phyloP scores from a whole-genome alignment of 2,329 filamentous ascomycete genomes.

The Pseudogymnoascus sp. region DNA sequence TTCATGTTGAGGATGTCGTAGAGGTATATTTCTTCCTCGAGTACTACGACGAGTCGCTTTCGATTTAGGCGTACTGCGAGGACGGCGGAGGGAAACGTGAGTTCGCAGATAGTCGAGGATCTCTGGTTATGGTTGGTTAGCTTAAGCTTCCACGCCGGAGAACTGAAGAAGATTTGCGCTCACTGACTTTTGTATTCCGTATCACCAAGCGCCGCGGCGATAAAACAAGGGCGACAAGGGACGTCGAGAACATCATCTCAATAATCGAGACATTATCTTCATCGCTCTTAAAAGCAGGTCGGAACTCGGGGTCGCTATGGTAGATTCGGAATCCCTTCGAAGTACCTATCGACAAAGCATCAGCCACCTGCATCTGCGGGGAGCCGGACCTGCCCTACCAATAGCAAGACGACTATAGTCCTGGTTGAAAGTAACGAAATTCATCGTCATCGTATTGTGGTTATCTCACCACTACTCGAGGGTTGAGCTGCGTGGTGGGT shows the following conservation, averaged over 20 bases:
- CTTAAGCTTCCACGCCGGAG: background rate
- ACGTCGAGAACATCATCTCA: conserved; percentile 98
- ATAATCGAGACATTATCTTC: conserved; percentile 93
- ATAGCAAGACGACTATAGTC: conserved; percentile 97
- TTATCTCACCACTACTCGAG: background rate
- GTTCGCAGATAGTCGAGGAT: conserved; percentile 87
- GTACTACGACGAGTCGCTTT: conserved; percentile 84
- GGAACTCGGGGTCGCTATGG: conserved; percentile 83
- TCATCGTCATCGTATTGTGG: conserved; percentile 62
- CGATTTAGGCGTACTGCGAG: conserved; percentile 89
- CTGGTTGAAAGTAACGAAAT: conserved; percentile 99
- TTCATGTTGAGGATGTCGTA: conserved; percentile 99
- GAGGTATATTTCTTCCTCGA: conserved; percentile 94
- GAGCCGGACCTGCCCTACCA: conserved; percentile 44
- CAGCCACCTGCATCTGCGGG: conserved; percentile 5
- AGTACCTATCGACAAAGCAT: conserved; percentile 54
- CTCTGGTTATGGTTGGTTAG: conserved; percentile 35
- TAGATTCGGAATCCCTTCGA: conserved; percentile 94
- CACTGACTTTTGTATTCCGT: conserved; percentile 85
- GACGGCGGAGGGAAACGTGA: conserved; percentile 96
- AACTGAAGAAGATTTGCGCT: background rate
- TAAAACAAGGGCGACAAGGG: conserved; percentile 85
- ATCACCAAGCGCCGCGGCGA: conserved; percentile 91
- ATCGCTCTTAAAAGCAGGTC: conserved; percentile 88
- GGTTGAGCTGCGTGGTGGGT: background rate